Conservation (phyloP, 140 eudicot genomes). For the Oenanthe javanica region DNA sequence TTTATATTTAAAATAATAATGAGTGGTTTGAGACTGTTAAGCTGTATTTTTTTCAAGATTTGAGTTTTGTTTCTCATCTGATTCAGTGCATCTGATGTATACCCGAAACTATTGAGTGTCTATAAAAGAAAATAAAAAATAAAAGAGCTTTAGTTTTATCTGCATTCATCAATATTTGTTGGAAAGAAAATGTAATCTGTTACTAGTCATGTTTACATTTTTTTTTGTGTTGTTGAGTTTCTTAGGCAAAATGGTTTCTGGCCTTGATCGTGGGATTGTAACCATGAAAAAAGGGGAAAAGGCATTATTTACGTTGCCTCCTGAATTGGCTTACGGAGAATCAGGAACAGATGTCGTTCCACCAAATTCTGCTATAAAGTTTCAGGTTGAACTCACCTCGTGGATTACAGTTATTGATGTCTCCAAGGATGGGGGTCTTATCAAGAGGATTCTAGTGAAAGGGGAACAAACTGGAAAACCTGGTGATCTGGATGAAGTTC, state of each 20-base stretch:
- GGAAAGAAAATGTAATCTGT: not conserved
- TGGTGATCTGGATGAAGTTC: conserved; percentile 61
- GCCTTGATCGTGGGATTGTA: conserved; percentile 42
- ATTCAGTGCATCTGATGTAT: not conserved
- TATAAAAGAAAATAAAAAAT: not conserved
- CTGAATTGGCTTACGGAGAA: conserved; percentile 46
- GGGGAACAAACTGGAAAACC: conserved; percentile 54
- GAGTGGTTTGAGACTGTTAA: not conserved
- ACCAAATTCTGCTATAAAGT: conserved; percentile 35
- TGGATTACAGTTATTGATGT: conserved; percentile 65
- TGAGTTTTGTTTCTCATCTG: not conserved
- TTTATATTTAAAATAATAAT: not conserved
- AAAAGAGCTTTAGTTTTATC: not conserved
- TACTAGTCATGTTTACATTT: not conserved
- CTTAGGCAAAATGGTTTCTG: conserved; percentile 38
- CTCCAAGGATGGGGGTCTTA: conserved; percentile 70
- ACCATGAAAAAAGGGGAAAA: conserved; percentile 67
- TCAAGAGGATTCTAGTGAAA: conserved; percentile 44
- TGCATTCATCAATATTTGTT: not conserved
- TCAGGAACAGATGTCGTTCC: conserved; percentile 34
- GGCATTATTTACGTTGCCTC: conserved; percentile 55
- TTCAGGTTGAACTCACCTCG: conserved; percentile 53
- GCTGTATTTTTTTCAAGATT: not conserved
- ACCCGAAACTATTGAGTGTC: not conserved
- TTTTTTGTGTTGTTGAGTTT: conserved; percentile 6